Percentiles rank a stretch among this genome's conserved stretches.
phyloP scores from a whole-genome alignment of 768 basidiomycete genomes.

The Suillus spraguei region DNA sequence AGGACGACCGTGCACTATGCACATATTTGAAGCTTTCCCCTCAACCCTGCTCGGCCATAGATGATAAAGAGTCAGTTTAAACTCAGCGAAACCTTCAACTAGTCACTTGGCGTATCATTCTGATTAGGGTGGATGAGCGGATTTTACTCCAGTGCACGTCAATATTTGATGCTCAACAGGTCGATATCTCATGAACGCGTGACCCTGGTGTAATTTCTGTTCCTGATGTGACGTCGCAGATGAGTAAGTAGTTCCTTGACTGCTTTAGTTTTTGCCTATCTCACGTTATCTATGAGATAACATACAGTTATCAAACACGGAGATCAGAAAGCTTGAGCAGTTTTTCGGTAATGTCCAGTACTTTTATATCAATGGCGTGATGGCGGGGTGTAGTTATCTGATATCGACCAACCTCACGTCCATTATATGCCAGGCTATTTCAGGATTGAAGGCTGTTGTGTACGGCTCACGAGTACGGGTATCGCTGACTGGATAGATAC shows the following conservation, averaged over 20 bases:
- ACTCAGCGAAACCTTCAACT: neutral
- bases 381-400: neutral
- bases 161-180: neutral
- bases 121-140: neutral
- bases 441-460: constrained; percentile 27
- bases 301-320: constrained; percentile 18
- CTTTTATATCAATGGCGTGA: neutral
- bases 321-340: constrained; percentile 7
- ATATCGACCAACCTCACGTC: too few species aligned
- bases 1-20: neutral
- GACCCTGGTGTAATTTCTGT: neutral
- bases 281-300: constrained; percentile 24
- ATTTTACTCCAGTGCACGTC: neutral
- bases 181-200: neutral
- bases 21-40: neutral
- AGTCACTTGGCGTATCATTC: neutral
- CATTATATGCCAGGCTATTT: neutral
- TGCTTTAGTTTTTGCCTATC: constrained; percentile 12
- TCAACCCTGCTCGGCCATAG: neutral
- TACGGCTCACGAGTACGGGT: constrained; percentile 19
- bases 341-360: neutral
- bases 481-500: constrained; percentile 26
- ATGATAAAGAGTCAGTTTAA: too few species aligned
- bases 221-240: neutral
- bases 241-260: neutral